Evolutionary conservation across 2,329 filamentous ascomycete genomes (phyloP), one percentile per base, ranked within the genome.

Genomic region (Calonectria honghensis): DNA sequence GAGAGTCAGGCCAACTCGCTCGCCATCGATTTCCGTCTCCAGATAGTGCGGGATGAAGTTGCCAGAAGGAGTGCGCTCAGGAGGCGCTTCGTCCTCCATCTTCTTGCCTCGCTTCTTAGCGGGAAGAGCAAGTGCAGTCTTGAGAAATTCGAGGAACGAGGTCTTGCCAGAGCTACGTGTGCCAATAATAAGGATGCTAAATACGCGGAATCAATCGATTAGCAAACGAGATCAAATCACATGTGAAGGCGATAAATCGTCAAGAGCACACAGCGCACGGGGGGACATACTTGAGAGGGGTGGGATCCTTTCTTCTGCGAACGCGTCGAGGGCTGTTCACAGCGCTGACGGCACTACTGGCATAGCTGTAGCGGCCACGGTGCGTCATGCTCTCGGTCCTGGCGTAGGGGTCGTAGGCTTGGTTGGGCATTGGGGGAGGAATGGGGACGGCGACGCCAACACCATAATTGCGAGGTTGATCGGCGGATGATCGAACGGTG

Each of bases 381-480:
- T 98, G 94, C 80, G 96, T 96, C 95, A 98, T 98, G 89, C 96
- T 98, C 88, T 97, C 95, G 45, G 94, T 93, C 77, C 95, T 91
- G 59, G 94, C 92, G 82, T 97, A 97, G 18, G 95, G 94, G 81
- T 98, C 95, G 76, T 91, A 89, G 80, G 90, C 90, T 73, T 90
- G 90, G 83, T 88, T 90, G 61, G 91, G 91, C 68, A 93, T 87
- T 1, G 92, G 91, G 68, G 91, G 91, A 63, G 32, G 52, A 18
- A 31, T 29, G 37, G 57, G 37, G 57, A 90, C 85, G 54, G 91
- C 89, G 61, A 88, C 81, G 39, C 83, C 84, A 75, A 83, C 85
- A 79, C 88, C 75, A 84, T 82, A 77, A 82, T 85, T 77, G 82
- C 86, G 82, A 82, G 85, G 75, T 27, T 81, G 79, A 48, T 91